A percentile compares a stretch with the other conserved stretches of the same genome.
phyloP scores from a whole-genome alignment of 345 rosid species.

The Linum tenue region DNA sequence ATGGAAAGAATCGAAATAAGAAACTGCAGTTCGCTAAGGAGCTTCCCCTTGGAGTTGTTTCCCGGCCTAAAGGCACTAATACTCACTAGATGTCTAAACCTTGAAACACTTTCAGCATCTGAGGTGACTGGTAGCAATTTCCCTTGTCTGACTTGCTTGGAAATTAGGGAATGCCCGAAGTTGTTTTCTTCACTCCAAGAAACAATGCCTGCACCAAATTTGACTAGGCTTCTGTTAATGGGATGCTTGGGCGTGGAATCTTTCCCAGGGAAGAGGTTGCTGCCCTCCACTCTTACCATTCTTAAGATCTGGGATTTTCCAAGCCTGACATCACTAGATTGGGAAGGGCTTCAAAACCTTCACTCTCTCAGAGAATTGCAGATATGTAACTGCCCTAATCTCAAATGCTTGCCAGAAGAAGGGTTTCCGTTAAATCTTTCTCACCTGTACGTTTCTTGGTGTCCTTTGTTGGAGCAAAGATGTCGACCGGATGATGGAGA shows the following conservation, averaged over 20 bases:
- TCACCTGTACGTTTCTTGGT: not conserved
- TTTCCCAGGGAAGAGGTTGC: not conserved
- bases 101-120: not conserved
- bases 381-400: slow-evolving; percentile 1
- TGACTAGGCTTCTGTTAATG: not conserved
- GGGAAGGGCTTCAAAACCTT: not conserved
- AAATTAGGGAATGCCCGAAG: slow-evolving; percentile 1
- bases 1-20: slow-evolving; percentile 7
- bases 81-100: slow-evolving; percentile 1
- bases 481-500: not conserved
- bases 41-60: slow-evolving; percentile 15
- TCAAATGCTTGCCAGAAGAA: not conserved
- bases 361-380: not conserved
- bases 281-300: slow-evolving; percentile 2
- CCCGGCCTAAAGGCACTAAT: slow-evolving; percentile 4
- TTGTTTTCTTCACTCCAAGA: not conserved
- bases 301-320: slow-evolving; percentile 1
- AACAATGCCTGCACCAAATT: not conserved
- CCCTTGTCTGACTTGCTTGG: not conserved
- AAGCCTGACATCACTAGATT: not conserved
- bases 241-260: not conserved
- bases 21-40: not conserved
- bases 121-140: not conserved
- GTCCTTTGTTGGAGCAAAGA: slow-evolving; percentile 3
- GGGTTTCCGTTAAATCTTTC: not conserved